Conservation (phyloP, 192 early-diverging fungal genomes). For the Coemansia sp. region DNA sequence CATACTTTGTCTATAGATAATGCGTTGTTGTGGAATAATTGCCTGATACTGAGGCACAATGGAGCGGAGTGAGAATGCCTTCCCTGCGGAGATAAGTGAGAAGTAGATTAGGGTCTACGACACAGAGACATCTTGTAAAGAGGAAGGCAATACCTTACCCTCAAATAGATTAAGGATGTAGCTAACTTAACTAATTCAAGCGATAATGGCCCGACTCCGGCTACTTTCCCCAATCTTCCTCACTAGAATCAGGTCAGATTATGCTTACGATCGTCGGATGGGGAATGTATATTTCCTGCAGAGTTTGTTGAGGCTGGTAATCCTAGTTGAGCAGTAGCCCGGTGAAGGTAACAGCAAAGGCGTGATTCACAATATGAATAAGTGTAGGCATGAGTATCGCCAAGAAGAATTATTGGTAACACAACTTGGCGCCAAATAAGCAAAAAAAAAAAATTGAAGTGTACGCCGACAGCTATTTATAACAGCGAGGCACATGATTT, state of each 20-base stretch:
- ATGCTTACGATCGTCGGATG: background rate
- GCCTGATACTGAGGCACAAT: background rate
- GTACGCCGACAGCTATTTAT: background rate
- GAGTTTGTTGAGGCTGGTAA: background rate
- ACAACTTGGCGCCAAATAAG: background rate
- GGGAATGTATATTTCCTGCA: background rate
- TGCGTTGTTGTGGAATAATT: background rate
- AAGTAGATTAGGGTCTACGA: background rate
- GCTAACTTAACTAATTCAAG: background rate
- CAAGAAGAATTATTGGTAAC: background rate
- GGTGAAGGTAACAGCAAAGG: background rate
- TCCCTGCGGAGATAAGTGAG: background rate
- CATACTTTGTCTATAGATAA: background rate
- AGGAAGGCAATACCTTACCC: no score
- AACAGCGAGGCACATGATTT: background rate
- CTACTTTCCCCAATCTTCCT: background rate
- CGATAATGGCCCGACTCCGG: background rate
- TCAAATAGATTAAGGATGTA: background rate
- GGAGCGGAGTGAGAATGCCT: background rate
- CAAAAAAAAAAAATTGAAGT: background rate
- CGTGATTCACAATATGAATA: background rate
- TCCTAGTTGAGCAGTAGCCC: background rate
- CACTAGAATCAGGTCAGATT: background rate
- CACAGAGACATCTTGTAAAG: background rate
- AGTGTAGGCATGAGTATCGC: background rate